Percentiles rank a stretch among this genome's conserved stretches.
Conservation (phyloP, 106 monocot genomes). For the Dioscorea dumetorum region DNA sequence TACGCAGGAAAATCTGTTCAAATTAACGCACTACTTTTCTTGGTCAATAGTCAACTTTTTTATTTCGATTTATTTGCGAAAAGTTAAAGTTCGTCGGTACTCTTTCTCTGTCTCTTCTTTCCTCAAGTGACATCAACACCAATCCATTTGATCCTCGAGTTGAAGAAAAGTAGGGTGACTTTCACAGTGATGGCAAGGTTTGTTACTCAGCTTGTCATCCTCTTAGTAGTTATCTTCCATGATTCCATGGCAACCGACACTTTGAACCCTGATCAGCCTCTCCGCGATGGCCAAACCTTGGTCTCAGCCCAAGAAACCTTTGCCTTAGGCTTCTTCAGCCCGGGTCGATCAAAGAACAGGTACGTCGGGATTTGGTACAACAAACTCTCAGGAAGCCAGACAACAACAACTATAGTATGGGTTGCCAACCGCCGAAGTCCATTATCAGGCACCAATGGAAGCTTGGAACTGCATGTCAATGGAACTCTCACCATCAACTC, state of each 20-base stretch:
- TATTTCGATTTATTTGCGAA: no score
- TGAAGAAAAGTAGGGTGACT: no score
- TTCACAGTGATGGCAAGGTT: no score
- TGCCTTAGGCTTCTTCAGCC: slow-evolving; percentile 28
- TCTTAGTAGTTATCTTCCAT: not conserved
- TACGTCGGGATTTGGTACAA: slow-evolving; percentile 37
- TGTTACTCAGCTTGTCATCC: not conserved
- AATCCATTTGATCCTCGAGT: no score
- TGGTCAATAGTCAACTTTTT: no score
- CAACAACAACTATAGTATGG: slow-evolving; percentile 23
- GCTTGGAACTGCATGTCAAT: not conserved
- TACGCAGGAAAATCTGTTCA: no score
- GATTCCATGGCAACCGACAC: not conserved
- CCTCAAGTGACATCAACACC: no score
- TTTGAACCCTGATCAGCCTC: not conserved
- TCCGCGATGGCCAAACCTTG: slow-evolving; percentile 13
- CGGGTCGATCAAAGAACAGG: slow-evolving; percentile 3
- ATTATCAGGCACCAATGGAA: slow-evolving; percentile 2
- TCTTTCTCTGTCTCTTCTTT: no score
- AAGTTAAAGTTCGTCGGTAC: no score
- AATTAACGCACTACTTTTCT: no score
- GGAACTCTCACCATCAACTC: slow-evolving; percentile 1
- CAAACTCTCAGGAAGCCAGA: slow-evolving; percentile 6
- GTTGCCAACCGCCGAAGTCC: slow-evolving; percentile 37
- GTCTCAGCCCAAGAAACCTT: slow-evolving; percentile 15